Percentiles rank a stretch among this genome's conserved stretches.
Evolutionary conservation across 176 grass and related monocot genomes (phyloP).

Genomic region (Carex cristatella): DNA sequence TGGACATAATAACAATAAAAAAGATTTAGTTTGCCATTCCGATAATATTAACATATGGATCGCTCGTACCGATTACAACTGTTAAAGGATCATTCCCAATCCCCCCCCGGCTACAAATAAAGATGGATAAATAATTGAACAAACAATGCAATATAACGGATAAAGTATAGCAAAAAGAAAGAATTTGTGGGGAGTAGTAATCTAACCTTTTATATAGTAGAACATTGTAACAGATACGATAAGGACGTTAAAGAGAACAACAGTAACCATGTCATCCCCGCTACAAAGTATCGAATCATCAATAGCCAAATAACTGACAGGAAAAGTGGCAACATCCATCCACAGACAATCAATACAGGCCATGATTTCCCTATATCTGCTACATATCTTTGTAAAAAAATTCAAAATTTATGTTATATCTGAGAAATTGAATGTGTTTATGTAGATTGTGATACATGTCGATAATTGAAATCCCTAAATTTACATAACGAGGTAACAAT

Average conservation of each 20-base stretch:
- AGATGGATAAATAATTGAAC: slow-evolving; percentile 12
- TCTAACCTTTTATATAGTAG: slow-evolving; percentile 83
- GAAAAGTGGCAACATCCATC: slow-evolving; percentile 93
- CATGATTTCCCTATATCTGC: slow-evolving; percentile 95
- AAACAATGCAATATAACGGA: background rate
- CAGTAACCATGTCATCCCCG: slow-evolving; percentile 94
- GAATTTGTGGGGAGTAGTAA: background rate
- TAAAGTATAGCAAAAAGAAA: background rate
- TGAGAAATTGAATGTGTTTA: background rate
- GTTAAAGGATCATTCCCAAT: slow-evolving; percentile 83
- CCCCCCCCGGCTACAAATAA: slow-evolving; percentile 82
- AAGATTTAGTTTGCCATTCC: slow-evolving; percentile 49
- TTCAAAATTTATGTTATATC: slow-evolving; percentile 10
- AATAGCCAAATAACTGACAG: slow-evolving; percentile 80
- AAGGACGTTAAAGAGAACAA: slow-evolving; percentile 87
- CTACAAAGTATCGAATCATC: slow-evolving; percentile 97
- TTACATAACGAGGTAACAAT: background rate
- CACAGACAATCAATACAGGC: slow-evolving; percentile 94
- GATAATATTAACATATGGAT: slow-evolving; percentile 80
- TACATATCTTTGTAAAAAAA: slow-evolving; percentile 75
- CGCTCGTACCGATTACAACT: slow-evolving; percentile 86
- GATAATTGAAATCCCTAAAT: background rate
- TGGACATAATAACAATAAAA: background rate
- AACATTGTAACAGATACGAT: slow-evolving; percentile 96
- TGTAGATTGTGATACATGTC: background rate